Conservation (phyloP, 2,329 filamentous ascomycete genomes). For the Pseudogymnoascus sp. region DNA sequence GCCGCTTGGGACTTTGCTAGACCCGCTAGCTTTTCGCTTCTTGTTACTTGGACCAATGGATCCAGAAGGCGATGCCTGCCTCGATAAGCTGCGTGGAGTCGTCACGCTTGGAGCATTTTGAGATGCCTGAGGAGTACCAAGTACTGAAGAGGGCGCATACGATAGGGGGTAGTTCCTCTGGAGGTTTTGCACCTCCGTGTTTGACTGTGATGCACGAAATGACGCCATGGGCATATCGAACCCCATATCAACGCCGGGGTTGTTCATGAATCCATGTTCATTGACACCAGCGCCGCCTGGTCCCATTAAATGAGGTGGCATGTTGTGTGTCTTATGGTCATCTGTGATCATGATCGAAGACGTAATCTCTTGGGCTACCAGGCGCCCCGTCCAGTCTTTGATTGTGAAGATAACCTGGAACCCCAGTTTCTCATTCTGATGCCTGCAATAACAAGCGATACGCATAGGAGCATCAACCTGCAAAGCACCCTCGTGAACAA, state of each 20-base stretch:
- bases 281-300: conserved; percentile 10
- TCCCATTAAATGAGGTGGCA: conserved; percentile 29
- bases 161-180: conserved; percentile 38
- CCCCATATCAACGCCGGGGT: conserved; percentile 30
- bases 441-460: conserved; percentile 93
- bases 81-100: conserved; percentile 56
- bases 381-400: conserved; percentile 66
- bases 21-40: conserved; percentile 71
- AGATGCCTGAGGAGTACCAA: conserved; percentile 24
- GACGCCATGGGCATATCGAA: conserved; percentile 31
- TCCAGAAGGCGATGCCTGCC: conserved; percentile 62
- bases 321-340: conserved; percentile 80
- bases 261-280: conserved; percentile 30
- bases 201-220: conserved; percentile 52
- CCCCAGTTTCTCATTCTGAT: conserved; percentile 87
- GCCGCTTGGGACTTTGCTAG: conserved; percentile 60
- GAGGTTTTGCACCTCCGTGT: conserved; percentile 53
- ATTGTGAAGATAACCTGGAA: conserved; percentile 93
- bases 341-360: conserved; percentile 94
- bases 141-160: conserved; percentile 20
- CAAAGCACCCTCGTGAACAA: conserved; percentile 51
- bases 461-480: conserved; percentile 85
- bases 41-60: conserved; percentile 61
- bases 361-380: conserved; percentile 78
- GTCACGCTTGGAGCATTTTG: conserved; percentile 35